phyloP scores from a whole-genome alignment of 306 rosid species.

The Vigna hirtella region DNA sequence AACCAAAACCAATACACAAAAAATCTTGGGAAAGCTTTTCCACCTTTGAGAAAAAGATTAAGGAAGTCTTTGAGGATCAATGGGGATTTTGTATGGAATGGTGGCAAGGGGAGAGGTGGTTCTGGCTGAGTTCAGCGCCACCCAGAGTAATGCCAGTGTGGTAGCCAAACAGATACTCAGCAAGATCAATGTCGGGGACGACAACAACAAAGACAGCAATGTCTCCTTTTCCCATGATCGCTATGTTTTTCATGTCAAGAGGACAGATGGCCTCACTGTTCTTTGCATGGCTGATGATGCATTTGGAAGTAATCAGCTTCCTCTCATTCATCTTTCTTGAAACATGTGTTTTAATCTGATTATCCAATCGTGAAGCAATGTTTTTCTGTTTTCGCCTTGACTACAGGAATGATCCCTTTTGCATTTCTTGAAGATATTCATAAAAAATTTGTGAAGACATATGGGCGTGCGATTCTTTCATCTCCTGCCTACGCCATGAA shows the following conservation, averaged over 20 bases:
- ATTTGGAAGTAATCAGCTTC: slow-evolving; percentile 53
- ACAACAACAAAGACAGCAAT: slow-evolving; percentile 50
- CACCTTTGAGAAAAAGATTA: slow-evolving; percentile 2
- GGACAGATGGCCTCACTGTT: slow-evolving; percentile 62
- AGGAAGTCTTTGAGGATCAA: slow-evolving; percentile 24
- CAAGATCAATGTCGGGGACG: slow-evolving; percentile 42
- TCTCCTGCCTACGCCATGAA: slow-evolving; percentile 94
- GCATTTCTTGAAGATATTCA: slow-evolving; percentile 94
- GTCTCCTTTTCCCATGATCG: slow-evolving; percentile 65
- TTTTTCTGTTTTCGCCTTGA: slow-evolving; percentile 1
- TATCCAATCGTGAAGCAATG: background rate
- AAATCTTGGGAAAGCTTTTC: background rate
- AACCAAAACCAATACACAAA: slow-evolving; percentile 24
- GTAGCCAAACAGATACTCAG: slow-evolving; percentile 58
- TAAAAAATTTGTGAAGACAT: slow-evolving; percentile 79
- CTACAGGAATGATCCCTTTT: slow-evolving; percentile 85
- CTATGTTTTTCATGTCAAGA: slow-evolving; percentile 64
- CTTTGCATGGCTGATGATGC: slow-evolving; percentile 75
- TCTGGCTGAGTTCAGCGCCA: slow-evolving; percentile 59
- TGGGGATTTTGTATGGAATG: slow-evolving; percentile 65
- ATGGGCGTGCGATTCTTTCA: slow-evolving; percentile 76
- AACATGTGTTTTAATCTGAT: background rate
- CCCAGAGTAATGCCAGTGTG: slow-evolving; percentile 55
- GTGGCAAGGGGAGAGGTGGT: slow-evolving; percentile 62
- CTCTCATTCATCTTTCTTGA: background rate